Evolutionary conservation across 2,329 filamentous ascomycete species (phyloP).

Genomic region (Sclerotinia minor): DNA sequence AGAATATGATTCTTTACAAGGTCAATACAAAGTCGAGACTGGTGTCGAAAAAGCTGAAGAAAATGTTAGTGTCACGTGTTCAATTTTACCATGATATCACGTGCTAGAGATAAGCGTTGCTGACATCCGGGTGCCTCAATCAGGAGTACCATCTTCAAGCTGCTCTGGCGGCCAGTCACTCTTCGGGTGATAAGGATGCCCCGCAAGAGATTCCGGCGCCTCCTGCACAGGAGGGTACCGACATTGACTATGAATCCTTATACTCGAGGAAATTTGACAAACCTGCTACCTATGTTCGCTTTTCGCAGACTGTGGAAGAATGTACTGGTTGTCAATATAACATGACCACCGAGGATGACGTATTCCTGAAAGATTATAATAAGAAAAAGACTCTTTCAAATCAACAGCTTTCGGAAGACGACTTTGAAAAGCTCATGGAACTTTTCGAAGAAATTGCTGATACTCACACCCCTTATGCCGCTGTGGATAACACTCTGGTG

Average conservation of each 20-base stretch:
- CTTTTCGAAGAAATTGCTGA: slow-evolving; percentile 88
- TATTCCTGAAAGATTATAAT: slow-evolving; percentile 82
- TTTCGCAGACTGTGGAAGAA: slow-evolving; percentile 97
- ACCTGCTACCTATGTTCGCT: slow-evolving; percentile 92
- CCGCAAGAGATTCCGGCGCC: slow-evolving; percentile 59
- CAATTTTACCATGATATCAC: slow-evolving; percentile 27
- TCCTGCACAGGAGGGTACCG: slow-evolving; percentile 59
- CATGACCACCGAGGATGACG: slow-evolving; percentile 88
- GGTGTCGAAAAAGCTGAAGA: slow-evolving; percentile 97
- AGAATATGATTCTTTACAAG: slow-evolving; percentile 74
- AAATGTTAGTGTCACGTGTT: slow-evolving; percentile 69
- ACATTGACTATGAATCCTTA: slow-evolving; percentile 82
- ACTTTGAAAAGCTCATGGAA: slow-evolving; percentile 92
- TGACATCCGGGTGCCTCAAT: slow-evolving; percentile 13
- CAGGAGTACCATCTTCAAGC: slow-evolving; percentile 44
- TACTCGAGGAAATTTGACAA: slow-evolving; percentile 79
- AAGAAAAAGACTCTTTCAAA: slow-evolving; percentile 61
- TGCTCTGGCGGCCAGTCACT: slow-evolving; percentile 35
- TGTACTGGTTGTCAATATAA: slow-evolving; percentile 89
- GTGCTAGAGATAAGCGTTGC: slow-evolving; percentile 28
- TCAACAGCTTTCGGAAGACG: slow-evolving; percentile 76
- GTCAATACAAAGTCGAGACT: slow-evolving; percentile 82
- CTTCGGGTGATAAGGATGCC: slow-evolving; percentile 35
- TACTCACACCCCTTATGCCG: slow-evolving; percentile 82
- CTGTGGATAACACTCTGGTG: slow-evolving; percentile 84